Evolutionary conservation across 2,329 filamentous ascomycete genomes (phyloP).

Genomic region (Trichocomaceae sp.): DNA sequence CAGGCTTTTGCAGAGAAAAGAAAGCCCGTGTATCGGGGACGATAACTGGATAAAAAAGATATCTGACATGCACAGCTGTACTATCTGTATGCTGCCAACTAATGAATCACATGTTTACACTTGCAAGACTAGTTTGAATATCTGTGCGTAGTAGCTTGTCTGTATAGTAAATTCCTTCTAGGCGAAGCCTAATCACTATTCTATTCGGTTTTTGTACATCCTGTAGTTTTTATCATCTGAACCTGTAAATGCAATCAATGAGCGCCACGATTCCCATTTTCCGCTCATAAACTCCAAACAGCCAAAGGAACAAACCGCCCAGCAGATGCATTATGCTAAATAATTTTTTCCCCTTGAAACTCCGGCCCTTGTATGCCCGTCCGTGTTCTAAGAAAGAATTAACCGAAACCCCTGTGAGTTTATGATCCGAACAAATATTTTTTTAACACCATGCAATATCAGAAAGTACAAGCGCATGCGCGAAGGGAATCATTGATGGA

Average conservation of each 20-base stretch:
- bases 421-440: background rate
- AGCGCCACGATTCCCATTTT: background rate
- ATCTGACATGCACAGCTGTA: background rate
- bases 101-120: background rate
- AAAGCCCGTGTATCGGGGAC: slow-evolving; percentile 59
- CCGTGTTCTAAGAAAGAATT: background rate
- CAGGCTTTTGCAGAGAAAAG: slow-evolving; percentile 75
- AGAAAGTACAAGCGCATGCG: background rate
- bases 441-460: background rate
- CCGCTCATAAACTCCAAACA: background rate
- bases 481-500: background rate
- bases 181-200: background rate
- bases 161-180: background rate
- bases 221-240: background rate
- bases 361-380: background rate
- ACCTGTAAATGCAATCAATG: slow-evolving; percentile 4
- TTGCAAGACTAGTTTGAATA: no score
- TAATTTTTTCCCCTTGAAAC: background rate
- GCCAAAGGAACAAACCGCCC: background rate
- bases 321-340: background rate
- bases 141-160: background rate
- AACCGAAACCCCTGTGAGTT: background rate
- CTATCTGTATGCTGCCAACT: background rate
- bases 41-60: background rate
- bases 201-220: background rate